These are phyloP conservation scores for Staphylotrichum tortipilum DNA, from an alignment of 495 filamentous ascomycete genomes.

Conservation along the genomic window DNA sequence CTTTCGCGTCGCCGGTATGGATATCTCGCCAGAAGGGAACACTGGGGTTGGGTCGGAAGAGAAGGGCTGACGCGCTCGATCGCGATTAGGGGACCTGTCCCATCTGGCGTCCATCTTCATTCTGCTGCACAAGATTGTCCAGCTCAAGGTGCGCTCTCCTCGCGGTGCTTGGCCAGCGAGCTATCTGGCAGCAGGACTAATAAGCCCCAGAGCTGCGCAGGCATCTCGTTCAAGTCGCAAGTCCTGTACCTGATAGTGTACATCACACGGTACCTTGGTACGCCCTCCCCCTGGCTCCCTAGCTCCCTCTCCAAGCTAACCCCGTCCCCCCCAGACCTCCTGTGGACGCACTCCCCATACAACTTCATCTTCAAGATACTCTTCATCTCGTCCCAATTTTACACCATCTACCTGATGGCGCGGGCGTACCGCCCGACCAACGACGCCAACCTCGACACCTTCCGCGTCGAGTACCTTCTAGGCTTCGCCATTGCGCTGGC, in stretches of 20 bases:
- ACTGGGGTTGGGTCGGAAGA: background rate
- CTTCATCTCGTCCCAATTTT: conserved; percentile 80
- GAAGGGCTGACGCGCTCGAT: conserved; percentile 10
- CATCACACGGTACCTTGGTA: conserved; percentile 82
- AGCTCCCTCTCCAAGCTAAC: background rate
- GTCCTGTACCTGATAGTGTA: conserved; percentile 89
- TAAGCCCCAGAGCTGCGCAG: conserved; percentile 72
- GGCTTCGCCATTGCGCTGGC: conserved; percentile 69
- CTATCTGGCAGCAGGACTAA: background rate
- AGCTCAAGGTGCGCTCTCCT: conserved; percentile 63
- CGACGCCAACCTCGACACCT: conserved; percentile 91
- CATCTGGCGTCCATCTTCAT: conserved; percentile 92
- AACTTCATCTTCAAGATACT: conserved; percentile 93
- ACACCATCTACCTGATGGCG: conserved; percentile 95
- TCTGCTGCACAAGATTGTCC: conserved; percentile 89
- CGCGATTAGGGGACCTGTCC: conserved; percentile 73
- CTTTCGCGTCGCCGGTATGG: conserved; percentile 75
- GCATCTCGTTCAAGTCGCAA: conserved; percentile 97
- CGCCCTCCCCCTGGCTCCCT: conserved; percentile 5
- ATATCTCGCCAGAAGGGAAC: background rate
- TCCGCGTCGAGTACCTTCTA: conserved; percentile 88
- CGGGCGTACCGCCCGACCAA: conserved; percentile 92
- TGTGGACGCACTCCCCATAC: conserved; percentile 78
- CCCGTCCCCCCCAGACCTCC: conserved; percentile 54
- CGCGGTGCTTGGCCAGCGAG: background rate